Conservation (phyloP, 108 stramenopile genomes). For the Parmales sp. region DNA sequence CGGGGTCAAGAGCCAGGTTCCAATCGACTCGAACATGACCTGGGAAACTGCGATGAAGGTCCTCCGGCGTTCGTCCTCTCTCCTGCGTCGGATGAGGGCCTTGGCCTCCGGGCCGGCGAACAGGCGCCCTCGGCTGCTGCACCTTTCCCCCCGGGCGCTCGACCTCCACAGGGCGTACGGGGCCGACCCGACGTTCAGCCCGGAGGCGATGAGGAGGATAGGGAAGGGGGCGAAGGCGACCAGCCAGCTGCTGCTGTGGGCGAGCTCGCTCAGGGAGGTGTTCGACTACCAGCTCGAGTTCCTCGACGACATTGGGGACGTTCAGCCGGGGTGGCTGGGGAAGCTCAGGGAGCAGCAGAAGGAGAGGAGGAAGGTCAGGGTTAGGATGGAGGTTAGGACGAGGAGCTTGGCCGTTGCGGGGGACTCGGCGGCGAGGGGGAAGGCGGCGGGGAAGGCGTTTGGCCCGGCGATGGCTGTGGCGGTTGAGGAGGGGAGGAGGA, state of each 20-base stretch:
- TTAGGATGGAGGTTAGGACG: neutral
- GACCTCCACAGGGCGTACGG: constrained; percentile 1
- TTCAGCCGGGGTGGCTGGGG: neutral
- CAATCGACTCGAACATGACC: neutral
- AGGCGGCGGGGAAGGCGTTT: constrained; percentile 1
- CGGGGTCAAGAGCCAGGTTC: neutral
- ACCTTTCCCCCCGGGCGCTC: neutral
- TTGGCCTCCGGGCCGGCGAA: constrained; percentile 10
- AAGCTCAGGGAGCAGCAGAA: constrained; percentile 14
- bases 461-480: neutral
- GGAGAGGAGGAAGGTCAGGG: constrained; percentile 2
- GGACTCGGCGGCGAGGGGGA: neutral
- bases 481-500: neutral
- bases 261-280: neutral
- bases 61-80: neutral
- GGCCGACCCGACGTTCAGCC: constrained; percentile 7
- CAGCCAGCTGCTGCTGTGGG: neutral
- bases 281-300: constrained; percentile 6
- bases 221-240: constrained; percentile 1
- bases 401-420: neutral
- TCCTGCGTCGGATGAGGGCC: constrained; percentile 7
- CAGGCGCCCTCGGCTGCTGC: constrained; percentile 3
- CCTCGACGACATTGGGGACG: constrained; percentile 11
- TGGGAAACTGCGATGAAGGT: constrained; percentile 14
- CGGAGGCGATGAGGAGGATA: neutral